phyloP scores from a whole-genome alignment of 1,284 basidiomycete species.

The Rhodotorula glutinis region DNA sequence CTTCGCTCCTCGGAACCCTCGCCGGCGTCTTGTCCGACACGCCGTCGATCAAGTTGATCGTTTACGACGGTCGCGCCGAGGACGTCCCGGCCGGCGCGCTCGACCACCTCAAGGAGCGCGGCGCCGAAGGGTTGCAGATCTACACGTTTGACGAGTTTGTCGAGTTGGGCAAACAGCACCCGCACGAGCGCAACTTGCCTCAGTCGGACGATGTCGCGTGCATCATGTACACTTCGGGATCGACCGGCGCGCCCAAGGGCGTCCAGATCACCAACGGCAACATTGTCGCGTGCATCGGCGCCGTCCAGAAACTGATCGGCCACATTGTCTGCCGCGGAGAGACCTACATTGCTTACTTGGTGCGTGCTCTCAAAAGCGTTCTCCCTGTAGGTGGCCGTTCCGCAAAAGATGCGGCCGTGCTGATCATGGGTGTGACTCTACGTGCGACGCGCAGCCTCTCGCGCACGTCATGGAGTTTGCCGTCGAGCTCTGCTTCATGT shows the following conservation, averaged over 20 bases:
- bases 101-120: slow-evolving; percentile 56
- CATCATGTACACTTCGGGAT: slow-evolving; percentile 97
- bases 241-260: slow-evolving; percentile 88
- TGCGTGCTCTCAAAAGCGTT: slow-evolving; percentile 35
- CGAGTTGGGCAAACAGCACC: slow-evolving; percentile 59
- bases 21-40: slow-evolving; percentile 53
- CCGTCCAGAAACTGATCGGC: slow-evolving; percentile 69
- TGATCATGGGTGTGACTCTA: background rate
- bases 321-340: slow-evolving; percentile 69
- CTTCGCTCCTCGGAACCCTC: slow-evolving; percentile 68
- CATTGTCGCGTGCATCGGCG: slow-evolving; percentile 77
- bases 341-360: slow-evolving; percentile 69
- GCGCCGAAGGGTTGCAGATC: slow-evolving; percentile 54
- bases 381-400: no score
- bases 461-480: slow-evolving; percentile 61
- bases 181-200: slow-evolving; percentile 59
- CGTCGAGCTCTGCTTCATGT: slow-evolving; percentile 62
- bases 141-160: slow-evolving; percentile 69
- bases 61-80: slow-evolving; percentile 78
- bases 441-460: slow-evolving; percentile 33
- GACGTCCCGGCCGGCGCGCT: slow-evolving; percentile 52
- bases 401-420: no score
- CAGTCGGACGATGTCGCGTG: slow-evolving; percentile 68
- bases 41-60: slow-evolving; percentile 65
- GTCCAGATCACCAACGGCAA: slow-evolving; percentile 86